A percentile compares a stretch with the other conserved stretches of the same genome.
Evolutionary conservation across 108 stramenopile species (phyloP).

Genomic region (Pseudonitzschia multistriata): DNA sequence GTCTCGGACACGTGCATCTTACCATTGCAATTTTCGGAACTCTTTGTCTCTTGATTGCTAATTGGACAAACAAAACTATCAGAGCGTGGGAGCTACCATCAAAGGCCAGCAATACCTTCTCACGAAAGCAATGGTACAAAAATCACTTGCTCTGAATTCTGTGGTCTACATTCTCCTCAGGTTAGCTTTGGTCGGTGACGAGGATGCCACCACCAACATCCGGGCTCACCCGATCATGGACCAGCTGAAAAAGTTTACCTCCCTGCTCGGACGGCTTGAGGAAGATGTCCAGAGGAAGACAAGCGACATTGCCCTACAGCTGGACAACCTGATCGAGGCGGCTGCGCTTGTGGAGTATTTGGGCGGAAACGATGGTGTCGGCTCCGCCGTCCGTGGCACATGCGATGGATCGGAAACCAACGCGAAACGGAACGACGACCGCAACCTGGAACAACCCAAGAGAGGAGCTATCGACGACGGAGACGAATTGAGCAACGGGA

Average conservation of each 20-base stretch:
- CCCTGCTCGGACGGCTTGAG: slow-evolving; percentile 53
- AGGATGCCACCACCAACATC: slow-evolving; percentile 30
- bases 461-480: too few relatives aligned
- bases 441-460: background rate
- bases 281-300: slow-evolving; percentile 55
- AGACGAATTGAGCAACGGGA: background rate
- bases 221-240: slow-evolving; percentile 76
- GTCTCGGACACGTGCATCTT: too few relatives aligned
- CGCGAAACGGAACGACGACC: slow-evolving; percentile 1
- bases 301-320: slow-evolving; percentile 47
- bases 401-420: background rate
- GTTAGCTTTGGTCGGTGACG: slow-evolving; percentile 27
- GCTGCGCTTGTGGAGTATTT: slow-evolving; percentile 46
- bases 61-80: too few relatives aligned
- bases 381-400: background rate
- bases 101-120: slow-evolving; percentile 71
- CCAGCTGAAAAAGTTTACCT: slow-evolving; percentile 67
- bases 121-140: slow-evolving; percentile 66
- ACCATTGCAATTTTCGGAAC: too few relatives aligned
- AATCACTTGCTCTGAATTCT: slow-evolving; percentile 70
- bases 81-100: slow-evolving; percentile 77
- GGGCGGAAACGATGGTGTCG: background rate
- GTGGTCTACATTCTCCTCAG: slow-evolving; percentile 80
- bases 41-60: too few relatives aligned
- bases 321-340: slow-evolving; percentile 70